Conservation (phyloP, 768 basidiomycete genomes). For the Lactarius vividus region DNA sequence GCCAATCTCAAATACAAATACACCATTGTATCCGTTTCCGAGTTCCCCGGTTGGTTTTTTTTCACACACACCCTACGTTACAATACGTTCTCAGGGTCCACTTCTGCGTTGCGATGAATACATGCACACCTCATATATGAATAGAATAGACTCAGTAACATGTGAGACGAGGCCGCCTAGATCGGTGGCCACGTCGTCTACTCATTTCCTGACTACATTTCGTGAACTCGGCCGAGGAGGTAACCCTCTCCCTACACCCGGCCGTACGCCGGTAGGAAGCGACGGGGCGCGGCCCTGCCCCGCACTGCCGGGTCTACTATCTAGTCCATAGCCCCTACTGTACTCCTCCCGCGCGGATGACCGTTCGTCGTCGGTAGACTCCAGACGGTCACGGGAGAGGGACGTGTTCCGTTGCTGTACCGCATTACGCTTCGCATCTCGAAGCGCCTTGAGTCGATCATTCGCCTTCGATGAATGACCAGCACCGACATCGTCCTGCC, state of each 20-base stretch:
- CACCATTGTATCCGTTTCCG: neutral
- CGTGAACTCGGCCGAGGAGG: constrained; percentile 8
- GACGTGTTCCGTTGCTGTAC: constrained; percentile 13
- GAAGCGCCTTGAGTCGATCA: constrained; percentile 48
- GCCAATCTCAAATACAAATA: neutral
- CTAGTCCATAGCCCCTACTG: neutral
- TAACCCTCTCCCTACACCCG: neutral
- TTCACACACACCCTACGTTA: neutral
- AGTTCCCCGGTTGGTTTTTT: neutral
- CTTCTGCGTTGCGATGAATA: neutral
- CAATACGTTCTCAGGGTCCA: neutral
- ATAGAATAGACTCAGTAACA: neutral
- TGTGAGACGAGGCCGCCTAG: neutral
- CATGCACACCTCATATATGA: neutral
- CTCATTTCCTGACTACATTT: neutral
- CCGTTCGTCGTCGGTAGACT: neutral
- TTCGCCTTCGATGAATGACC: constrained; percentile 39
- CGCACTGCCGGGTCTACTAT: neutral
- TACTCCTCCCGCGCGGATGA: neutral
- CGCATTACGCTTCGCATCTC: constrained; percentile 47
- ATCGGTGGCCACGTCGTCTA: neutral
- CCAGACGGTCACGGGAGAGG: neutral
- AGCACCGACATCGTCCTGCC: constrained; percentile 26
- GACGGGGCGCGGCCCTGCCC: constrained; percentile 3
- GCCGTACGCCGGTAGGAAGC: constrained; percentile 3